phyloP scores from a whole-genome alignment of 441 rosid species.

The Bocquillonia castaneifolia region DNA sequence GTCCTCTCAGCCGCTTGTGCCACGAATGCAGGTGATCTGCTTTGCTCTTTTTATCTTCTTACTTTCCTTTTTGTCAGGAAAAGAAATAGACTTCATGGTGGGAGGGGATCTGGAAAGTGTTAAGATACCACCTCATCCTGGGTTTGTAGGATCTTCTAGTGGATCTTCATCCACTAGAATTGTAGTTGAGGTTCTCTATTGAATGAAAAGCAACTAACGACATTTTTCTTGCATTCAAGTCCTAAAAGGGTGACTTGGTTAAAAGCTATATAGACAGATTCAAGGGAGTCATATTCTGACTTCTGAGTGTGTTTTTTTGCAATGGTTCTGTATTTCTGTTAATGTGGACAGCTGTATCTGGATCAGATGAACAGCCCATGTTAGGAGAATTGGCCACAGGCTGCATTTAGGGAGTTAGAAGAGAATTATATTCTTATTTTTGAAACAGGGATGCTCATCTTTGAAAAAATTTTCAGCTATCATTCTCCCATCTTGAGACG shows the following conservation, averaged over 20 bases:
- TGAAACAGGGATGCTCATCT: not conserved
- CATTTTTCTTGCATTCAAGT: not conserved
- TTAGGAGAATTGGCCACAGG: not conserved
- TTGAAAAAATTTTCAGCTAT: not conserved
- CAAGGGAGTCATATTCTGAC: not conserved
- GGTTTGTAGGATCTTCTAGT: not conserved
- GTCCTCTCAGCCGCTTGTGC: constrained; percentile 62
- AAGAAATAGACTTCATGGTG: not conserved
- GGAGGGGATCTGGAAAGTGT: not conserved
- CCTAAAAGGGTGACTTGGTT: not conserved
- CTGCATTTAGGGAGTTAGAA: not conserved
- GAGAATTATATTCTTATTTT: not conserved
- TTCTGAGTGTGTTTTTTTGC: constrained; percentile 1
- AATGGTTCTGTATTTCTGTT: not conserved
- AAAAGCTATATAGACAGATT: not conserved
- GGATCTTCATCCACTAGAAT: not conserved
- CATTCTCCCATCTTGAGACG: not conserved
- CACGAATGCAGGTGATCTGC: constrained; percentile 69
- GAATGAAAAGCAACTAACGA: constrained; percentile 1
- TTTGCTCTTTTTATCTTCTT: constrained; percentile 2
- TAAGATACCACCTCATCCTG: not conserved
- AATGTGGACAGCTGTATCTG: not conserved
- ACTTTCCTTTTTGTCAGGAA: not conserved
- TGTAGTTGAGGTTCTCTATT: not conserved
- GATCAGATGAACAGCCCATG: not conserved